Evolutionary conservation across 2,329 filamentous ascomycete species (phyloP).

Genomic region (Hypoxylon sp.): DNA sequence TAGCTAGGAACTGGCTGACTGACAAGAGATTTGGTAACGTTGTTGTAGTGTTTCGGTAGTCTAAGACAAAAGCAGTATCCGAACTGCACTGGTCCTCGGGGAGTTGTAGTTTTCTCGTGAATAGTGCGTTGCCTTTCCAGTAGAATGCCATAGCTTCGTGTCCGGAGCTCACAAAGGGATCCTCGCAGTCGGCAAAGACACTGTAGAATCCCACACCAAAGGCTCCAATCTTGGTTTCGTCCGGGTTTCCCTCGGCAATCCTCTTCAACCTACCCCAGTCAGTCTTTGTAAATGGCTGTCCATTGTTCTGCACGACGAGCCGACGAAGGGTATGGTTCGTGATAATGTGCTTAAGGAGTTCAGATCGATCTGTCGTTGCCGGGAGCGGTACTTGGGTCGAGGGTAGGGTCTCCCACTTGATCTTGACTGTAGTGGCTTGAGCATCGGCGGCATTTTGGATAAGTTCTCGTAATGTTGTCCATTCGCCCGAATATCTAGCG

Average conservation of each 20-base stretch:
- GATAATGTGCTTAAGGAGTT: conserved; percentile 83
- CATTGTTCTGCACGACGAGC: conserved; percentile 93
- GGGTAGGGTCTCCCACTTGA: conserved; percentile 91
- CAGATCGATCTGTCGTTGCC: conserved; percentile 71
- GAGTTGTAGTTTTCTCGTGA: conserved; percentile 86
- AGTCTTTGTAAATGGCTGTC: conserved; percentile 85
- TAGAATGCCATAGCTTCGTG: conserved; percentile 97
- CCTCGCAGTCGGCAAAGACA: conserved; percentile 97
- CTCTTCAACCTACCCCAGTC: conserved; percentile 95
- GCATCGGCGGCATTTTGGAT: conserved; percentile 99
- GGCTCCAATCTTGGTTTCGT: conserved; percentile 98
- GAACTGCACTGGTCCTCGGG: conserved; percentile 72
- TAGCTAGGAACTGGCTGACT: conserved; percentile 91
- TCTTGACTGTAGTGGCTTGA: conserved; percentile 86
- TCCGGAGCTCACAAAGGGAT: conserved; percentile 95
- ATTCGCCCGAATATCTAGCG: conserved; percentile 95
- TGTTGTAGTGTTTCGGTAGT: conserved; percentile 90
- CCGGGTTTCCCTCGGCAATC: conserved; percentile 98
- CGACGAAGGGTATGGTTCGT: conserved; percentile 87
- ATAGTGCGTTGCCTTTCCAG: conserved; percentile 98
- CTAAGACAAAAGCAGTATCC: conserved; percentile 92
- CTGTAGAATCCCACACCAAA: conserved; percentile 99
- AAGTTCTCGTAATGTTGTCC: conserved; percentile 88
- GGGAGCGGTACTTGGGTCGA: conserved; percentile 82
- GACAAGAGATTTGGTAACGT: conserved; percentile 88